Conservation (phyloP, 805 yeast species). For the Blastobotrys robertii region DNA sequence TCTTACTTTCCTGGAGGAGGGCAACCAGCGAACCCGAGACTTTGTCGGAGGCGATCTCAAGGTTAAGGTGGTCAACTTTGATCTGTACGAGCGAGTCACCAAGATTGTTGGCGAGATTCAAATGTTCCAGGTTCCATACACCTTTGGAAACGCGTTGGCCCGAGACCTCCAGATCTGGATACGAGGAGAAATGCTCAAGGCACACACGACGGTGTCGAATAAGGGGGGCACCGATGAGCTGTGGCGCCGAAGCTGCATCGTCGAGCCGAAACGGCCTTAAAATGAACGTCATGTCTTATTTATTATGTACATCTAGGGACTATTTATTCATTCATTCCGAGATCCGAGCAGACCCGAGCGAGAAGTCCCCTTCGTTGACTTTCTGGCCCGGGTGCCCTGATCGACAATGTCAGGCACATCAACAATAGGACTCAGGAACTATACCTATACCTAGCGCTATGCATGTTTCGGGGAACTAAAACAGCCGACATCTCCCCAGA, state of each 20-base stretch:
- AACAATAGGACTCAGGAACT: too few species aligned
- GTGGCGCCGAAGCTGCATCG: slow-evolving; percentile 29
- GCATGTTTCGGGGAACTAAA: too few species aligned
- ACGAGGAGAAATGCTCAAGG: slow-evolving; percentile 24
- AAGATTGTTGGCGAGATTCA: slow-evolving; percentile 26
- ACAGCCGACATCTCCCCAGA: too few species aligned
- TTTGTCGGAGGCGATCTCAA: slow-evolving; percentile 4
- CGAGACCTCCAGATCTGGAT: slow-evolving; percentile 26
- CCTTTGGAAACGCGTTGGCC: slow-evolving; percentile 8
- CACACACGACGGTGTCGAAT: slow-evolving; percentile 19
- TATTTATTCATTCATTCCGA: slow-evolving; percentile 5
- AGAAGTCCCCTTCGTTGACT: too few species aligned
- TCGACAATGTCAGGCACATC: too few species aligned
- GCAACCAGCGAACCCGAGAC: slow-evolving; percentile 21
- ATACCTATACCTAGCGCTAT: too few species aligned
- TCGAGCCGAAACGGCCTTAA: slow-evolving; percentile 23
- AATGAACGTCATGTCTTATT: neutral
- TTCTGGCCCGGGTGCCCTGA: too few species aligned
- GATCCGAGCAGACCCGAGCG: too few species aligned
- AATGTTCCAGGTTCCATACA: slow-evolving; percentile 22
- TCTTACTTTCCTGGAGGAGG: slow-evolving; percentile 29
- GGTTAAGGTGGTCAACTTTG: slow-evolving; percentile 25
- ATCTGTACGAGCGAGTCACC: slow-evolving; percentile 25
- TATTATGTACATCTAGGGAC: slow-evolving; percentile 2
- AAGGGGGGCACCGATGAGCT: slow-evolving; percentile 22